A percentile compares a stretch with the other conserved stretches of the same genome.
These are phyloP conservation scores for Solanum sejunctum DNA, from an alignment of 257 asterid species.

Conservation along the genomic window DNA sequence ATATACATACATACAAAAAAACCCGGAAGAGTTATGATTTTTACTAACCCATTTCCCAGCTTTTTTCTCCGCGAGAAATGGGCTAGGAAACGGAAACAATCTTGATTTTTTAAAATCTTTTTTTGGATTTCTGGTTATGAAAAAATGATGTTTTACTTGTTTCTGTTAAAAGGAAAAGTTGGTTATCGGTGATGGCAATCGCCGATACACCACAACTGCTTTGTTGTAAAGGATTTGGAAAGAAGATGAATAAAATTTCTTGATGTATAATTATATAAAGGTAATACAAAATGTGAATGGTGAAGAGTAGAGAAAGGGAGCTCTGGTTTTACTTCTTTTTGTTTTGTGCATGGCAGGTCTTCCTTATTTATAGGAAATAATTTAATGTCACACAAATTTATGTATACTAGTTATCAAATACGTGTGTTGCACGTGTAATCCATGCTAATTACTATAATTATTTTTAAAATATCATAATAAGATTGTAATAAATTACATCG, in stretches of 20 bases:
- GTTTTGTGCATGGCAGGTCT: not conserved
- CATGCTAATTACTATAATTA: too few relatives aligned
- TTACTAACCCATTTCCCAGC: not conserved
- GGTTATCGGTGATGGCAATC: not conserved
- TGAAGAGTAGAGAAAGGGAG: not conserved
- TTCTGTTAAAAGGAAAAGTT: not conserved
- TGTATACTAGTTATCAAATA: not conserved
- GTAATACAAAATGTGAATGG: not conserved
- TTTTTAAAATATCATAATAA: too few relatives aligned
- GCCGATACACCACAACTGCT: not conserved
- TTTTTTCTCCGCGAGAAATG: not conserved
- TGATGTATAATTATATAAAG: not conserved
- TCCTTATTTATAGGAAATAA: not conserved
- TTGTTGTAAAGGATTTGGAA: not conserved
- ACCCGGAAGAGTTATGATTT: not conserved
- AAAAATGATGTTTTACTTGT: not conserved
- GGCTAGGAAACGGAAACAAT: not conserved
- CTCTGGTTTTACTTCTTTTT: not conserved
- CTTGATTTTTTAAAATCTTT: not conserved
- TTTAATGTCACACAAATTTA: not conserved
- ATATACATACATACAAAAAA: not conserved
- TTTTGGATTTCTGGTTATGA: not conserved
- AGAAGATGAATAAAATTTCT: not conserved
- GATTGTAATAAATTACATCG: too few relatives aligned
- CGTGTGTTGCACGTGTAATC: too few relatives aligned